Evolutionary conservation across 2,329 filamentous ascomycete species (phyloP), one percentile per base, ranked within the genome.

Genomic region (Aureobasidium sp.): DNA sequence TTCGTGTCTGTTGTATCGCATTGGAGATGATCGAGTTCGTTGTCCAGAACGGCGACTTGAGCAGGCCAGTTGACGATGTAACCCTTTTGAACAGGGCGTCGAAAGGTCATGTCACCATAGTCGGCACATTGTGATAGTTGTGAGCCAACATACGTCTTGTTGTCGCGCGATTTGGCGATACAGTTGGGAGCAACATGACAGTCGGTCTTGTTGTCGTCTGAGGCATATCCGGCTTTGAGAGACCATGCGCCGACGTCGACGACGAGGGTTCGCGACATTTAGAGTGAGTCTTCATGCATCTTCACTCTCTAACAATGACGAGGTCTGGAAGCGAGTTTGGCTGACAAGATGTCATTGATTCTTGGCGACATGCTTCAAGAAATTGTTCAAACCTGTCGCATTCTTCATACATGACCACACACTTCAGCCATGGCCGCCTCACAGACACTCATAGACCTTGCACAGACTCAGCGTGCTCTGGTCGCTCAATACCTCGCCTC

Each of bases 31-130:
- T 43, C 64, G 74, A 98, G 93, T 67, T 95, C 91, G 71, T 91
- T 89, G 74, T 98, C 94, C 96, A 96, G 99, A 60, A 99, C 93
- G 74, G 96, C 95, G 79, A 93, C 95, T 81, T 99, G 89, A 0
- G 92, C 91, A 79, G 99, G 96, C 96, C 96, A 99, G 75, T 95
- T 98, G 68, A 98, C 95, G 58, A 98, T 85, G 75, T 93, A 98
- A 10, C 96, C 96, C 79, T 95, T 97, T 79, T 99, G 96, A 1
- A 98, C 93, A 0, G 96, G 96, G 0, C 95, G 86, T 1, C 95
- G 88, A 74, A 98, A 97, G 11, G 89, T 87, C 25, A 97, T 89
- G 77, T 98, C 95, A 70, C 94, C 94, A 82, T 94, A 97, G 75
- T 99, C 95, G 69, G 87, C 90, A 78, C 95, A 97, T 66, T 89